phyloP scores from a whole-genome alignment of 768 basidiomycete species.

The Cyathus striatus region DNA sequence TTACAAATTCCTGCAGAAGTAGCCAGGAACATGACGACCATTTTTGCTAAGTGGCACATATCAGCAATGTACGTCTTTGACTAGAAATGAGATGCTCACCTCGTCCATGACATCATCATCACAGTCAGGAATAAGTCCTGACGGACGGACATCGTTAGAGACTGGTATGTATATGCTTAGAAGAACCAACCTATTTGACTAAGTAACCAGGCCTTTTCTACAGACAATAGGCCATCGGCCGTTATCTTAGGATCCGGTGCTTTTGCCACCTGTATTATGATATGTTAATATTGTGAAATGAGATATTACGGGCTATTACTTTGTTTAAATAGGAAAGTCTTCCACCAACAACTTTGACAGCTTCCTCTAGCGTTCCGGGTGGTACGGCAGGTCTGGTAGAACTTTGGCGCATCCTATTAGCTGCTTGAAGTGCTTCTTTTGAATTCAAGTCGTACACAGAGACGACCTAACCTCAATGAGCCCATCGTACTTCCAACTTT shows the following conservation, averaged over 20 bases:
- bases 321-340: conserved; percentile 74
- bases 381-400: conserved; percentile 22
- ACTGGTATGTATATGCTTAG: not conserved
- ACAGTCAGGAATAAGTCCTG: conserved; percentile 68
- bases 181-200: conserved; percentile 58
- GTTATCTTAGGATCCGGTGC: conserved; percentile 55
- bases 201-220: conserved; percentile 77
- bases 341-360: conserved; percentile 67
- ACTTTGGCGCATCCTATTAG: conserved; percentile 44
- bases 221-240: conserved; percentile 60
- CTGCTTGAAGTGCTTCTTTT: conserved; percentile 54
- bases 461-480: conserved; percentile 62
- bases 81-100: conserved; percentile 32
- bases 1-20: conserved; percentile 69
- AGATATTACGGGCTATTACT: conserved; percentile 16
- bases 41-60: too few species aligned
- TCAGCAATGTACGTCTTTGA: not conserved
- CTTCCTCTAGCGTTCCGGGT: conserved; percentile 34
- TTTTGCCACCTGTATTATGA: conserved; percentile 39
- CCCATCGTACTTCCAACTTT: too few species aligned
- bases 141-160: not conserved
- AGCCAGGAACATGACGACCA: conserved; percentile 82
- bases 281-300: not conserved
- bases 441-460: conserved; percentile 67
- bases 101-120: conserved; percentile 91